Conservation (phyloP, 148 eudicot species). For the Arbutus unedo region DNA sequence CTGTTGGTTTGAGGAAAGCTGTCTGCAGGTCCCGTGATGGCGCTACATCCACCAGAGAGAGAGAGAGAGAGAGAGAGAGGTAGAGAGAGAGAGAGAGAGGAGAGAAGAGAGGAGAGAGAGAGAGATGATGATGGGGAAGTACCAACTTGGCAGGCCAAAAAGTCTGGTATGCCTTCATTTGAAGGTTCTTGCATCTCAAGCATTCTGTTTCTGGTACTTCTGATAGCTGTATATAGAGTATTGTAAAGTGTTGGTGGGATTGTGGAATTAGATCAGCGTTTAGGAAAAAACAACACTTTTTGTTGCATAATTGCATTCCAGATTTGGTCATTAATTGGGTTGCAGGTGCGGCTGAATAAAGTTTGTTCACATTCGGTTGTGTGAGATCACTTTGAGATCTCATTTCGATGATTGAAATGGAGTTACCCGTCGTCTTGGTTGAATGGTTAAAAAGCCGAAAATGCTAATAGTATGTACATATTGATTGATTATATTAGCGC, state of each 20-base stretch:
- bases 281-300: neutral
- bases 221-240: neutral
- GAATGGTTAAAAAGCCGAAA: too few relatives aligned
- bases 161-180: conserved; percentile 17
- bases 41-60: neutral
- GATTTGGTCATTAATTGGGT: neutral
- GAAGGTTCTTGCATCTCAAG: conserved; percentile 28
- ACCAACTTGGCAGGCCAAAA: conserved; percentile 10
- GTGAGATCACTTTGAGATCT: neutral
- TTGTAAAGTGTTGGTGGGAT: neutral
- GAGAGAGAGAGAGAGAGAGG: neutral
- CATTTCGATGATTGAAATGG: too few relatives aligned
- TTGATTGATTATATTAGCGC: too few relatives aligned
- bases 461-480: too few relatives aligned
- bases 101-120: neutral
- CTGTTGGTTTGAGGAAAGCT: neutral
- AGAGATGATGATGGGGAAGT: conserved; percentile 14
- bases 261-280: neutral
- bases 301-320: neutral
- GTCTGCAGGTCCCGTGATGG: neutral
- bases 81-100: neutral
- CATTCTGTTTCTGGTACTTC: neutral
- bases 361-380: neutral
- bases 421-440: too few relatives aligned
- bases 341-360: neutral